A percentile compares a stretch with the other conserved stretches of the same genome.
These are phyloP conservation scores for Plasmodium inui DNA, from an alignment of 169 alveolate species.

Conservation along the genomic window DNA sequence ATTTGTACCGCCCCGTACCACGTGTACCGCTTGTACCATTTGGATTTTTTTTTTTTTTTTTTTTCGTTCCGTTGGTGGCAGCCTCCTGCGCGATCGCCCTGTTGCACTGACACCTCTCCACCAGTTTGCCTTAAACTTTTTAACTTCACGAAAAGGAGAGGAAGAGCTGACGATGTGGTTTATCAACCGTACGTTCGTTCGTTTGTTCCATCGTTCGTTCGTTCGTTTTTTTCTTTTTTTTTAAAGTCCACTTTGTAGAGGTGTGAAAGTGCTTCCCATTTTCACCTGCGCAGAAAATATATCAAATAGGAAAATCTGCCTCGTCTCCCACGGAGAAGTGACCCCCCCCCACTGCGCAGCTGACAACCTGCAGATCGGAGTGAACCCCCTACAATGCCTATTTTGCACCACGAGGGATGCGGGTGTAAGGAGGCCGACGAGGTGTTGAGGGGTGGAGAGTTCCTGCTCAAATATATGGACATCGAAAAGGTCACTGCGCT, in stretches of 20 bases:
- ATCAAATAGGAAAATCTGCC: not conserved
- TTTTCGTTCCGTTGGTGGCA: no score
- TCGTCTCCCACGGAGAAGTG: not conserved
- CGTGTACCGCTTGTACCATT: no score
- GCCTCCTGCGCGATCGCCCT: no score
- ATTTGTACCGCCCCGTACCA: no score
- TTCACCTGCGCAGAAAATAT: not conserved
- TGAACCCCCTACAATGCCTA: conserved; percentile 78
- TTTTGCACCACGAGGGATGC: conserved; percentile 85
- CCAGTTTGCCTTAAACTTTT: no score
- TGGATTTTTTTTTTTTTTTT: not conserved
- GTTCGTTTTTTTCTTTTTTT: not conserved
- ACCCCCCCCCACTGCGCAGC: not conserved
- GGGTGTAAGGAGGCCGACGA: conserved; percentile 84
- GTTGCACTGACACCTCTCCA: no score
- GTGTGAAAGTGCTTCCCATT: not conserved
- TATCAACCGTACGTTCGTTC: no score
- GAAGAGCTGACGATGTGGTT: no score
- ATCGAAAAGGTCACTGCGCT: conserved; percentile 80
- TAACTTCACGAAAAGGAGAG: no score
- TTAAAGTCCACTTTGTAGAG: not conserved
- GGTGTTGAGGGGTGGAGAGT: conserved; percentile 79
- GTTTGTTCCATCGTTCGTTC: no score
- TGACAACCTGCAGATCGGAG: not conserved
- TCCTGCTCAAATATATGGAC: conserved; percentile 79